Conservation (phyloP, 208 protist species). For the Acanthamoeba sp. region DNA sequence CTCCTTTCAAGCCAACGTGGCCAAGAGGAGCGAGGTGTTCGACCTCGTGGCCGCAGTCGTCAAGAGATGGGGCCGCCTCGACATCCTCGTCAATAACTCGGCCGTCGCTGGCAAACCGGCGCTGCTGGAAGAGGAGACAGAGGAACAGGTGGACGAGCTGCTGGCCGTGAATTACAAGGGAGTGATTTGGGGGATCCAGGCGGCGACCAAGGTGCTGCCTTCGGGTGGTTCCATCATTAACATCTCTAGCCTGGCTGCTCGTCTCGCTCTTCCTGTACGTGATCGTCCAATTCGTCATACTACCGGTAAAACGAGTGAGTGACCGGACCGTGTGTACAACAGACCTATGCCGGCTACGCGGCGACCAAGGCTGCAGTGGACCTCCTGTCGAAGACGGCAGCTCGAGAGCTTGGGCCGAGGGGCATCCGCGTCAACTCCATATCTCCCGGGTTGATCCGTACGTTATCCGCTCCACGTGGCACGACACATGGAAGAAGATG, state of each 20-base stretch:
- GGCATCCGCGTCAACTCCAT: conserved; percentile 44
- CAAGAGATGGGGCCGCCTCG: not conserved
- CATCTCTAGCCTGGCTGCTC: not conserved
- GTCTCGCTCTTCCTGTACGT: not conserved
- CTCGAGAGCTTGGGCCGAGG: too few species aligned
- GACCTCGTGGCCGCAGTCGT: not conserved
- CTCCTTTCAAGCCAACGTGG: conserved; percentile 3
- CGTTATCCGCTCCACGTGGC: not conserved
- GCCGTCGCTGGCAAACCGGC: not conserved
- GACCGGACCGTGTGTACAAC: too few species aligned
- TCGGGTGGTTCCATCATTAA: conserved; percentile 38
- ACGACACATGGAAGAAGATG: too few species aligned
- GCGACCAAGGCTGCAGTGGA: conserved; percentile 16
- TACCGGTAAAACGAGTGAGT: too few species aligned
- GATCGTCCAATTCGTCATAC: not conserved
- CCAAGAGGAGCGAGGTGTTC: not conserved
- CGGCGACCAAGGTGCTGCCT: not conserved
- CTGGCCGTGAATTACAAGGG: not conserved
- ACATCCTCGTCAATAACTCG: conserved; percentile 59
- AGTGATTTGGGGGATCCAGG: not conserved
- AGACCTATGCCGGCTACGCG: not conserved
- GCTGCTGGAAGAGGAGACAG: not conserved
- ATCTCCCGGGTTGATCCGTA: not conserved
- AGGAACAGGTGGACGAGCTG: not conserved
- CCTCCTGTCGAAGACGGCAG: not conserved